Conservation (phyloP, 345 rosid genomes). For the Ceriops tagal region DNA sequence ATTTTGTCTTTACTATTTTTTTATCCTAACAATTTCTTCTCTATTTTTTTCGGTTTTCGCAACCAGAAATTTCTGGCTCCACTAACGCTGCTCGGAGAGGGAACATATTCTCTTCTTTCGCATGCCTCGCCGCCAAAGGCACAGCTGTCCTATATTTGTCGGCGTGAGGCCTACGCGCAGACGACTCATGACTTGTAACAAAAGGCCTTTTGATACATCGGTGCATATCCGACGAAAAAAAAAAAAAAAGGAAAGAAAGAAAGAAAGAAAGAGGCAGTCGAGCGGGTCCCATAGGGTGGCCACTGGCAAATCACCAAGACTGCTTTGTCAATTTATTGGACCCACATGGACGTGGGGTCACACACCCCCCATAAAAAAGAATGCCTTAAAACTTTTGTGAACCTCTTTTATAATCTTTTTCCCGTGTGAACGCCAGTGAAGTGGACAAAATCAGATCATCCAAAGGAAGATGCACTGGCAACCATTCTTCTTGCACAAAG, state of each 20-base stretch:
- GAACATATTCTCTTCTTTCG: constrained; percentile 50
- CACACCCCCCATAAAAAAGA: constrained; percentile 12
- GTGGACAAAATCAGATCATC: not conserved
- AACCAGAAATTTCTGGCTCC: too few species aligned
- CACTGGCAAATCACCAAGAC: constrained; percentile 21
- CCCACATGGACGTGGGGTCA: constrained; percentile 1
- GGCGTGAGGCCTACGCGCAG: constrained; percentile 60
- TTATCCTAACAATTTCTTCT: too few species aligned
- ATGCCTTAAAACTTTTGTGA: not conserved
- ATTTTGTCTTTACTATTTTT: too few species aligned
- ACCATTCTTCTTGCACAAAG: too few species aligned
- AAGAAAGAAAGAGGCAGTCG: constrained; percentile 15
- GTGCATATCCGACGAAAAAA: constrained; percentile 50
- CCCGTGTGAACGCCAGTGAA: constrained; percentile 4
- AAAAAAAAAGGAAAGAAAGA: not conserved
- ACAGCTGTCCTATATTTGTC: constrained; percentile 27
- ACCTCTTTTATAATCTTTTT: not conserved
- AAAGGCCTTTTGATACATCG: not conserved
- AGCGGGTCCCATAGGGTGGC: constrained; percentile 23
- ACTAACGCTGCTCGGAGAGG: not conserved
- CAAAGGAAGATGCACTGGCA: too few species aligned
- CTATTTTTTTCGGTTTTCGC: too few species aligned
- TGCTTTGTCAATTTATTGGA: constrained; percentile 26
- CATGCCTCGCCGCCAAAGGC: constrained; percentile 21
- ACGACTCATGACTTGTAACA: not conserved